Conservation (phyloP, 179 eudicot species). For the Carnegiea gigantea region DNA sequence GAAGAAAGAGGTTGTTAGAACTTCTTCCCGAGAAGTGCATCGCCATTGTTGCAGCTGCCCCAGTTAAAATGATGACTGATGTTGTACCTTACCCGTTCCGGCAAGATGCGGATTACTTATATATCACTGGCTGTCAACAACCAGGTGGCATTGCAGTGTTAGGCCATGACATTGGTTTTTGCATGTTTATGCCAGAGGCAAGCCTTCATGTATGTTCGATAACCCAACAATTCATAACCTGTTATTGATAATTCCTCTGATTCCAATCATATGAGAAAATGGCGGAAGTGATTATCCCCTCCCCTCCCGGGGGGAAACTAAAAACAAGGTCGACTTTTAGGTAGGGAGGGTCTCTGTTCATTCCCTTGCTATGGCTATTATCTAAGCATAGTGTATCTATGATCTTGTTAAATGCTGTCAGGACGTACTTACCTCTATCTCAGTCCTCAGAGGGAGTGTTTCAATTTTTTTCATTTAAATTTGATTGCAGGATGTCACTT, state of each 20-base stretch:
- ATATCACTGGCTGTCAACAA: constrained; percentile 90
- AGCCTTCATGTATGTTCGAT: constrained; percentile 49
- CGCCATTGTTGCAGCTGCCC: constrained; percentile 79
- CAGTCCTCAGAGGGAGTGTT: not conserved
- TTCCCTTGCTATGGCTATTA: constrained; percentile 1
- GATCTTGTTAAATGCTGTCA: not conserved
- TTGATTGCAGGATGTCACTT: constrained; percentile 61
- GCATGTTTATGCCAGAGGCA: constrained; percentile 97
- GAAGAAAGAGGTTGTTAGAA: constrained; percentile 74
- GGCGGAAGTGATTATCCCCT: not conserved
- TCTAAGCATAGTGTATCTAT: not conserved
- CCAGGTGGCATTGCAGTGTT: constrained; percentile 90
- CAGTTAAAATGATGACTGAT: constrained; percentile 94
- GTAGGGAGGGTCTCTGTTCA: too few relatives aligned
- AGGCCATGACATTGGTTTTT: constrained; percentile 80
- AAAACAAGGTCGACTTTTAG: not conserved
- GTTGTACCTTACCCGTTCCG: constrained; percentile 88
- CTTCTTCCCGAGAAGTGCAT: constrained; percentile 79
- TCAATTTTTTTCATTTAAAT: constrained; percentile 4
- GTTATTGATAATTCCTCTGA: constrained; percentile 10
- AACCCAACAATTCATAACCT: constrained; percentile 7
- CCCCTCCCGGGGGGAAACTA: too few relatives aligned
- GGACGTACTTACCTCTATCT: not conserved
- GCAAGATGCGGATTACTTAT: constrained; percentile 80
- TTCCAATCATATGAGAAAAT: not conserved